Evolutionary conservation across 1,284 basidiomycete genomes (phyloP), one percentile per base, ranked within the genome.

Genomic region (Kwoniella shivajii): DNA sequence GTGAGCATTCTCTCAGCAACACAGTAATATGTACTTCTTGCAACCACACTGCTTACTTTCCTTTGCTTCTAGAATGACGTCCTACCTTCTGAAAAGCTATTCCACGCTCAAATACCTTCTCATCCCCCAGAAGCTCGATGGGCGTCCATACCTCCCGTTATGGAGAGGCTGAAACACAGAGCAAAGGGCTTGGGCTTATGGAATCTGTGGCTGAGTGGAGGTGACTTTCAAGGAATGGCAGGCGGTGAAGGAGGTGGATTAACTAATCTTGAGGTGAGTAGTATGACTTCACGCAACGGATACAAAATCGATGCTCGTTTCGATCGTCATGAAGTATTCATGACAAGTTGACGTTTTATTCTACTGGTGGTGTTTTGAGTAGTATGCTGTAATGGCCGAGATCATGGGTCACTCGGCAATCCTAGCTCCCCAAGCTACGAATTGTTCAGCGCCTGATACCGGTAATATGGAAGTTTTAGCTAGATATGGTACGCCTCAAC

Each of bases 391-490:
- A 38, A 95, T 98, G 86, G 93, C 93, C 38, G 95, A 99, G 79
- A 80, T 98, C 58, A 85, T 96, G 66, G 95, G 94, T 11, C 85
- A 92, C 61, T 86, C 83, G 36, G 86, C 88, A 5, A 87, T 87
- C 67, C 80, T 93, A 48, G 89, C 87, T n/a, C 85, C 92, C 30
- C 88, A 96, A 79, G 84, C 84, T 24, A 86, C 90, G 61, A 97
- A 97, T 73, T 97, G 93, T 78, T 86, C 92, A 37, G 93, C 93
- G 5, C 93, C 93, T 22, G 93, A 97, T 78, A 97, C 94, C 2
- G 93, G 93, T 10, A 93, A 94, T 74, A 94, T 94, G 90, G 90
- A 99, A 90, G 93, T 99, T 24, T 82, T 99, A 52, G 95, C 95
- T 42, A 85, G 90, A 57, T 99, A 95, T 77, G 95, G 90, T 31